These are phyloP conservation scores for Mortierella sp. DNA, from an alignment of 371 early-diverging fungal genomes.

Conservation along the genomic window DNA sequence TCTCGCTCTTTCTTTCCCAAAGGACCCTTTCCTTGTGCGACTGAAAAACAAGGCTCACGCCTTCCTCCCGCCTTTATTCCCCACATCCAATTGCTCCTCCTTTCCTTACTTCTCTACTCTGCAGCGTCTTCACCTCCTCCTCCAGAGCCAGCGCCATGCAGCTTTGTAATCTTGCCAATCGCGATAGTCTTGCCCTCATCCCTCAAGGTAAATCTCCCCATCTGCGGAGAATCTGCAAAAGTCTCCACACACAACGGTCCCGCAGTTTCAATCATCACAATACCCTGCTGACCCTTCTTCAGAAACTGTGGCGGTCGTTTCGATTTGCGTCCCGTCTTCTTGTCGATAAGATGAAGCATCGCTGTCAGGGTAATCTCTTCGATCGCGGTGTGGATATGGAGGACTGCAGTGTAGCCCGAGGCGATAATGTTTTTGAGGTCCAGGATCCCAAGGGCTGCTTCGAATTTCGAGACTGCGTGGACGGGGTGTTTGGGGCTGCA, in stretches of 20 bases:
- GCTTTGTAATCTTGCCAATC: constrained; percentile 91
- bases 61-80: not conserved
- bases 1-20: not conserved
- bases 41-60: not conserved
- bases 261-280: constrained; percentile 83
- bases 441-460: constrained; percentile 91
- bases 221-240: constrained; percentile 88
- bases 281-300: constrained; percentile 87
- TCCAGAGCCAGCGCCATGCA: constrained; percentile 45
- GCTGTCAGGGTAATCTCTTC: constrained; percentile 87
- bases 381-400: constrained; percentile 89
- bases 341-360: constrained; percentile 91
- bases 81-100: not conserved
- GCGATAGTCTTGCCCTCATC: constrained; percentile 96
- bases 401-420: constrained; percentile 91
- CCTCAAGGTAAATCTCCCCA: constrained; percentile 96
- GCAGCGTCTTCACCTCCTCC: not conserved
- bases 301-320: constrained; percentile 91
- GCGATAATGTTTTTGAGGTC: constrained; percentile 95
- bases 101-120: not conserved
- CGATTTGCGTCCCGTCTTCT: constrained; percentile 85
- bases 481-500: constrained; percentile 85
- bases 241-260: constrained; percentile 88
- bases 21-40: not conserved
- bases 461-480: constrained; percentile 80